A percentile compares a stretch with the other conserved stretches of the same genome.
phyloP scores from a whole-genome alignment of 148 eudicot genomes.

The Rhododendron griersonianum region DNA sequence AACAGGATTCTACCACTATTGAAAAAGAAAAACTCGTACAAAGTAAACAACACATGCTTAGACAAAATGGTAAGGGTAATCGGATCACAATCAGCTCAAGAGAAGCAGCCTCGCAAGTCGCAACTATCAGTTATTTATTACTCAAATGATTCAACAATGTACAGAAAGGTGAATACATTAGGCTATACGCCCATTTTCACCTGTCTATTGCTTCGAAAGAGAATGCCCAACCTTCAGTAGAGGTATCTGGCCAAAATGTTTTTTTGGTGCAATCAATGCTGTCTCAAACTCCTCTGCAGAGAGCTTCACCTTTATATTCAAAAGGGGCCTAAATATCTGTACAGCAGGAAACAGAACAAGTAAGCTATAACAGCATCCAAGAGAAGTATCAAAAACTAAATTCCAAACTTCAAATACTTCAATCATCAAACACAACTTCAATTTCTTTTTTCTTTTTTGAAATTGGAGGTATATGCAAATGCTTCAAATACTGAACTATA shows the following conservation, averaged over 20 bases:
- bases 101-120: background rate
- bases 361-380: too few relatives aligned
- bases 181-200: background rate
- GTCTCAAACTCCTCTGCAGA: conserved; percentile 88
- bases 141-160: background rate
- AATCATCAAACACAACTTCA: too few relatives aligned
- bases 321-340: conserved; percentile 60
- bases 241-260: conserved; percentile 69
- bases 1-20: background rate
- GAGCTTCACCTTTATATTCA: conserved; percentile 67
- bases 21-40: background rate
- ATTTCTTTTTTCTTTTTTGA: too few relatives aligned
- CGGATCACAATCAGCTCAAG: background rate
- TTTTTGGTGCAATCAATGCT: conserved; percentile 57
- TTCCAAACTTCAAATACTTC: too few relatives aligned
- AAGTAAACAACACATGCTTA: background rate
- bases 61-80: background rate
- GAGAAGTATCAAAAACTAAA: too few relatives aligned
- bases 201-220: background rate
- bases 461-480: too few relatives aligned
- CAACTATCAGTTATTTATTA: background rate
- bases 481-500: too few relatives aligned
- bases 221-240: conserved; percentile 66
- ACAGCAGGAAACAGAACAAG: too few relatives aligned
- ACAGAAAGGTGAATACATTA: background rate